A percentile compares a stretch with the other conserved stretches of the same genome.
Evolutionary conservation across 192 early-diverging fungal species (phyloP).

Genomic region (Funneliformis mosseae): DNA sequence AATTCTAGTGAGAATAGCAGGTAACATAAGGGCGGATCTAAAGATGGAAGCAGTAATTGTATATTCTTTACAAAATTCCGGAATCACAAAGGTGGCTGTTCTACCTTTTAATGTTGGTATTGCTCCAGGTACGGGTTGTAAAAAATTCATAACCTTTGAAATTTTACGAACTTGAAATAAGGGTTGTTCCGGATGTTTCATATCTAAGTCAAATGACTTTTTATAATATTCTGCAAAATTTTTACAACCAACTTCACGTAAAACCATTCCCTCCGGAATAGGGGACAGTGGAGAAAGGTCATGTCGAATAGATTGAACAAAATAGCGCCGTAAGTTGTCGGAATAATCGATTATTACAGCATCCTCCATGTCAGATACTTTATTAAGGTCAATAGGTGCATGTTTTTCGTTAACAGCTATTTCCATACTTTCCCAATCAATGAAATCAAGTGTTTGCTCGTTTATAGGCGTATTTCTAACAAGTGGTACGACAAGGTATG

Average conservation of each 20-base stretch:
- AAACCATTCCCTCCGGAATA: conserved; percentile 17
- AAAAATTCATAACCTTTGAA: conserved; percentile 48
- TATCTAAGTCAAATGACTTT: conserved; percentile 28
- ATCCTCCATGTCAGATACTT: conserved; percentile 32
- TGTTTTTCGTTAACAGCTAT: conserved; percentile 17
- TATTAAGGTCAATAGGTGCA: conserved; percentile 28
- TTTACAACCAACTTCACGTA: conserved; percentile 39
- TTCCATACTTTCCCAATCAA: conserved; percentile 55
- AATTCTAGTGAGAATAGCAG: conserved; percentile 62
- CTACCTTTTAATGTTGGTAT: conserved; percentile 35
- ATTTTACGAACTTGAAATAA: conserved; percentile 43
- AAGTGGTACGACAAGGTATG: conserved; percentile 61
- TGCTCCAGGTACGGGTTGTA: conserved; percentile 37
- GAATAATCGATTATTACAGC: conserved; percentile 44
- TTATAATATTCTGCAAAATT: conserved; percentile 52
- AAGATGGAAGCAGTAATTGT: conserved; percentile 46
- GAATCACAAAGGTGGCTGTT: conserved; percentile 39
- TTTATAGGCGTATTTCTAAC: conserved; percentile 36
- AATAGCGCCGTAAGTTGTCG: conserved; percentile 49
- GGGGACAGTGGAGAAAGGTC: conserved; percentile 39
- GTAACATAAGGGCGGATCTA: conserved; percentile 53
- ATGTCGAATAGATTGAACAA: conserved; percentile 40
- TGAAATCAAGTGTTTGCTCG: conserved; percentile 38
- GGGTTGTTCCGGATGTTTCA: conserved; percentile 38
- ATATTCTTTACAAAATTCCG: conserved; percentile 43